Evolutionary conservation across 306 rosid species (phyloP).

Genomic region (Malus sieversii): DNA sequence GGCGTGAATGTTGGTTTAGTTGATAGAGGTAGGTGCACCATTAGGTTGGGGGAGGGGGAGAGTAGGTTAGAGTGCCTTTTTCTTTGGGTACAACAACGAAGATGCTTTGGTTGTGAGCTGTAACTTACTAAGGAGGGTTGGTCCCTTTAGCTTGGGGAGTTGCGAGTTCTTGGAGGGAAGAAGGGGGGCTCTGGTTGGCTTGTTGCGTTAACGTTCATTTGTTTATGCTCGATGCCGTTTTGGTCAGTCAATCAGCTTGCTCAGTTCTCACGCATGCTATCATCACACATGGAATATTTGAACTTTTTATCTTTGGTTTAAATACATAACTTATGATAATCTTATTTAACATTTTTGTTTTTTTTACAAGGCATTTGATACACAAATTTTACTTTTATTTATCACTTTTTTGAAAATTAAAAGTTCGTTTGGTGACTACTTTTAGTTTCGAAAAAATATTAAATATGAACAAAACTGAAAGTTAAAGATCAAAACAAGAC

Average conservation of each 20-base stretch:
- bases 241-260: neutral
- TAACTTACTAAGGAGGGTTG: neutral
- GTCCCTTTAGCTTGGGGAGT: neutral
- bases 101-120: slow-evolving; percentile 7
- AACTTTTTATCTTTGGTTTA: too few species aligned
- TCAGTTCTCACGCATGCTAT: neutral
- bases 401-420: too few species aligned
- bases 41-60: neutral
- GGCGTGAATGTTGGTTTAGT: neutral
- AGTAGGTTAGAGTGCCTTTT: neutral
- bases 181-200: neutral
- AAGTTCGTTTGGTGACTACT: too few species aligned
- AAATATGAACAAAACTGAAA: too few species aligned
- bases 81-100: neutral
- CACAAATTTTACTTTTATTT: too few species aligned
- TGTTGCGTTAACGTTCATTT: neutral
- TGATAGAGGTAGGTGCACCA: neutral
- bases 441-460: too few species aligned
- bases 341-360: too few species aligned
- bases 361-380: too few species aligned
- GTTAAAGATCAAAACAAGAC: too few species aligned
- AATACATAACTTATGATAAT: too few species aligned
- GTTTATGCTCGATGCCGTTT: slow-evolving; percentile 15
- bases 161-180: neutral
- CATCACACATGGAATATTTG: too few species aligned